These are phyloP conservation scores for Glycyrrhiza uralensis DNA, from an alignment of 306 rosid species.

Conservation along the genomic window DNA sequence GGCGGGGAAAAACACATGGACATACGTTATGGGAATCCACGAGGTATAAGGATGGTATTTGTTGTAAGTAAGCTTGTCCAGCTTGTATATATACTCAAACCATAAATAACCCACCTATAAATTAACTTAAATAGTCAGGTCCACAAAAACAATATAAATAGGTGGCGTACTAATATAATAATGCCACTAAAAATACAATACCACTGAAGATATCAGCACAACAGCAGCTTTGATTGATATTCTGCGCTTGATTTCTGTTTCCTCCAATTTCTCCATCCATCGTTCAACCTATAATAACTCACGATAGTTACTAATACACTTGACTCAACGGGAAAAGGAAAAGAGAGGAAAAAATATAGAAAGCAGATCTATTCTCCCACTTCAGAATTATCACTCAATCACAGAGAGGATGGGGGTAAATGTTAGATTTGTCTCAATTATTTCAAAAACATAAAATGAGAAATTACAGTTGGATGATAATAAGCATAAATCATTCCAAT, in stretches of 20 bases:
- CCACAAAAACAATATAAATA: slow-evolving; percentile 18
- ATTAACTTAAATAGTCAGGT: slow-evolving; percentile 22
- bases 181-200: slow-evolving; percentile 22
- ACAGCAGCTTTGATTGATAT: slow-evolving; percentile 72
- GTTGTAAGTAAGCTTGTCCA: slow-evolving; percentile 85
- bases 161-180: slow-evolving; percentile 5
- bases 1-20: background rate
- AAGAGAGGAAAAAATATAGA: background rate
- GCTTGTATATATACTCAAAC: slow-evolving; percentile 81
- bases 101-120: slow-evolving; percentile 83
- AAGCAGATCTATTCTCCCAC: background rate
- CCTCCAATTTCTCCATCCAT: slow-evolving; percentile 97
- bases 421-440: background rate
- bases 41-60: slow-evolving; percentile 96
- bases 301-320: slow-evolving; percentile 21
- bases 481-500: slow-evolving; percentile 97
- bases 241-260: slow-evolving; percentile 70
- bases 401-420: background rate
- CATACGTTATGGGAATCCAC: slow-evolving; percentile 98
- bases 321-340: slow-evolving; percentile 15
- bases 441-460: slow-evolving; percentile 15
- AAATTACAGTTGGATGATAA: slow-evolving; percentile 84
- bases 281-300: slow-evolving; percentile 64
- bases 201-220: slow-evolving; percentile 53
- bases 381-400: slow-evolving; percentile 19